These are phyloP conservation scores for Boletus sp. DNA, from an alignment of 768 basidiomycete genomes.

Conservation along the genomic window DNA sequence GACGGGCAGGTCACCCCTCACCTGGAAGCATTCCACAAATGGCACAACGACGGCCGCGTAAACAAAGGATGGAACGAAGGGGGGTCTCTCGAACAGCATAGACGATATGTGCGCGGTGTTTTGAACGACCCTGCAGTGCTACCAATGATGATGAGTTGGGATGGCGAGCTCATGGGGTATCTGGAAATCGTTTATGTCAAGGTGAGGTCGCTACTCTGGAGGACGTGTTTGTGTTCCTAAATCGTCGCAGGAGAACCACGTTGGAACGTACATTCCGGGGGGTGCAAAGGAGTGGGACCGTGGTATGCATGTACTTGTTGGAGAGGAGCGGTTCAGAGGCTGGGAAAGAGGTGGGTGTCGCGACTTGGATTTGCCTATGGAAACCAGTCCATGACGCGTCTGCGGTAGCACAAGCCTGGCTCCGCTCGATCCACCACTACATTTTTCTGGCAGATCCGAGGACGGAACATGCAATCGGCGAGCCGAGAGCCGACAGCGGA, in stretches of 20 bases:
- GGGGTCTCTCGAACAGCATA: slow-evolving; percentile 43
- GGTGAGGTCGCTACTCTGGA: slow-evolving; percentile 26
- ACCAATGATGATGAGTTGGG: slow-evolving; percentile 47
- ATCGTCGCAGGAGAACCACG: slow-evolving; percentile 15
- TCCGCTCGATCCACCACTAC: slow-evolving; percentile 37
- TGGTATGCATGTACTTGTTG: slow-evolving; percentile 45
- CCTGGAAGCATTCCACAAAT: slow-evolving; percentile 43
- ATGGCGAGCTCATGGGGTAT: slow-evolving; percentile 42
- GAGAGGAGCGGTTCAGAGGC: slow-evolving; percentile 46
- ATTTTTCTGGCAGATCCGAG: slow-evolving; percentile 43
- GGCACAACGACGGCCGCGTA: slow-evolving; percentile 50
- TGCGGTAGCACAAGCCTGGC: slow-evolving; percentile 17
- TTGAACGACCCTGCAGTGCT: slow-evolving; percentile 38
- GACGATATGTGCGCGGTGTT: slow-evolving; percentile 35
- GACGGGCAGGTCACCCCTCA: slow-evolving; percentile 25
- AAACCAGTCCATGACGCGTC: neutral
- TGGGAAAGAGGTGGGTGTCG: slow-evolving; percentile 36
- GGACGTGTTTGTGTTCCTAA: neutral
- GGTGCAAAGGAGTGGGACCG: slow-evolving; percentile 32
- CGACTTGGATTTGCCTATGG: neutral
- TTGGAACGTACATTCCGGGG: slow-evolving; percentile 24
- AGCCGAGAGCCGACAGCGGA: slow-evolving; percentile 37
- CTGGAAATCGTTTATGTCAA: slow-evolving; percentile 45
- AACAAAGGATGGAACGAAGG: slow-evolving; percentile 44
- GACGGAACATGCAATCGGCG: slow-evolving; percentile 39